These are phyloP conservation scores for Endocladia muricata DNA, from an alignment of 31 red algal genomes.

Conservation along the genomic window DNA sequence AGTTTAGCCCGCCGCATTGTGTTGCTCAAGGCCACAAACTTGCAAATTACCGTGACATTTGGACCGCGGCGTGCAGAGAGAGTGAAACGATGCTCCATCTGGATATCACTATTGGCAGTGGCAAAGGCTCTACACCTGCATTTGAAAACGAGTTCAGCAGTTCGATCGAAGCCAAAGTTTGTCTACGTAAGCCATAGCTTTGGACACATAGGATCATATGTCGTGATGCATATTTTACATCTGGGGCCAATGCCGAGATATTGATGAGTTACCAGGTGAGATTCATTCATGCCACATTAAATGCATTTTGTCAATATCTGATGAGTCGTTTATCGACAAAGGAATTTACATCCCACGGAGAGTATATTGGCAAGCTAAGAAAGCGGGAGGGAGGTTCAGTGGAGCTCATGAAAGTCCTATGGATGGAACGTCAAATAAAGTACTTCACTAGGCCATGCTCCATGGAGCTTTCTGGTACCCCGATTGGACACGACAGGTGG, in stretches of 20 bases:
- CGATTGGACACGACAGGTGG: neutral
- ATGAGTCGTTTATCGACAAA: neutral
- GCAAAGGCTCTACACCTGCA: too few species aligned
- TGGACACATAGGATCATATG: neutral
- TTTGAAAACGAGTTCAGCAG: too few species aligned
- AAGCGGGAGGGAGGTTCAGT: neutral
- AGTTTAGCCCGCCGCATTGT: too few species aligned
- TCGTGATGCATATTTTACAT: neutral
- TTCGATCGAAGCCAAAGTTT: too few species aligned
- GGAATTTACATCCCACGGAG: neutral
- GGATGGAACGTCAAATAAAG: constrained; percentile 5
- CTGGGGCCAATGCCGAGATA: neutral
- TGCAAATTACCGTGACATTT: too few species aligned
- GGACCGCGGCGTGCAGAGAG: too few species aligned
- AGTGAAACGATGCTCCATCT: too few species aligned
- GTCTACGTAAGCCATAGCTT: neutral
- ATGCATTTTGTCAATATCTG: neutral
- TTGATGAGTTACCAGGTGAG: constrained; percentile 2
- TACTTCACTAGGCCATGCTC: constrained; percentile 1
- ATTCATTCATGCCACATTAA: neutral
- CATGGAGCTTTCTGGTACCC: neutral
- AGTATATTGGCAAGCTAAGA: neutral
- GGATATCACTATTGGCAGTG: too few species aligned
- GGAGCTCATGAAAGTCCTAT: constrained; percentile 5
- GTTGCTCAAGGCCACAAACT: too few species aligned